phyloP scores from a whole-genome alignment of 1,139 yeast genomes.

The Keqinozyma sinolaborantium region DNA sequence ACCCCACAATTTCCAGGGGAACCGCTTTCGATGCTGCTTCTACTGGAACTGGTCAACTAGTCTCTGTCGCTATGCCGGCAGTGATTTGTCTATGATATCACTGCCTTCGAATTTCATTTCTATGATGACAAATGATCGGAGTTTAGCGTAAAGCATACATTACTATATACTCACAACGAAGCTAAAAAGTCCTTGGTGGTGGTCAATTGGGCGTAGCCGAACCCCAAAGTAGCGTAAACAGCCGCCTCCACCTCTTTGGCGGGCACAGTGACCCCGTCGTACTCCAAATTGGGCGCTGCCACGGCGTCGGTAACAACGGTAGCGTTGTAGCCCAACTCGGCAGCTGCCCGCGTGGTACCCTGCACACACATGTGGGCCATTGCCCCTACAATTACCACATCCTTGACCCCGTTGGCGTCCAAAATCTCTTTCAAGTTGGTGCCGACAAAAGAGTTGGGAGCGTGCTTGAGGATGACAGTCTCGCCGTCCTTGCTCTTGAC shows the following conservation, averaged over 20 bases:
- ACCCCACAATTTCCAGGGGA: too few relatives aligned
- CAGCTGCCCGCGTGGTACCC: slow-evolving; percentile 5
- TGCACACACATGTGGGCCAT: slow-evolving; percentile 6
- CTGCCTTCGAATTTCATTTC: too few relatives aligned
- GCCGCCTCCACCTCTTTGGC: slow-evolving; percentile 5
- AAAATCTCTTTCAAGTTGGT: slow-evolving; percentile 4
- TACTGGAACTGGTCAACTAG: too few relatives aligned
- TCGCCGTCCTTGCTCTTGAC: slow-evolving; percentile 2
- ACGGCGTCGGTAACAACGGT: slow-evolving; percentile 6
- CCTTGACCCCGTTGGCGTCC: slow-evolving; percentile 3
- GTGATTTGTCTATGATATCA: too few relatives aligned
- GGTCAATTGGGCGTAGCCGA: slow-evolving; percentile 5
- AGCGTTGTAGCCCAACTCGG: slow-evolving; percentile 5
- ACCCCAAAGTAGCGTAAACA: slow-evolving; percentile 5
- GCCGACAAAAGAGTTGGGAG: slow-evolving; percentile 4
- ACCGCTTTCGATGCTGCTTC: too few relatives aligned
- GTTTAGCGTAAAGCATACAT: too few relatives aligned
- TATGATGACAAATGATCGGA: too few relatives aligned
- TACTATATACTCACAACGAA: too few relatives aligned
- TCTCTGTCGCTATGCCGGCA: too few relatives aligned
- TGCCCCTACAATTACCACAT: slow-evolving; percentile 5
- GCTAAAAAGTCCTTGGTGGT: slow-evolving; percentile 1
- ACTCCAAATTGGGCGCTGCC: slow-evolving; percentile 5
- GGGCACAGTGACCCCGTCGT: slow-evolving; percentile 4
- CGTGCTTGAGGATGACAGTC: slow-evolving; percentile 4